phyloP scores from a whole-genome alignment of 2,329 filamentous ascomycete species.

The Dendrostoma leiphaemia region DNA sequence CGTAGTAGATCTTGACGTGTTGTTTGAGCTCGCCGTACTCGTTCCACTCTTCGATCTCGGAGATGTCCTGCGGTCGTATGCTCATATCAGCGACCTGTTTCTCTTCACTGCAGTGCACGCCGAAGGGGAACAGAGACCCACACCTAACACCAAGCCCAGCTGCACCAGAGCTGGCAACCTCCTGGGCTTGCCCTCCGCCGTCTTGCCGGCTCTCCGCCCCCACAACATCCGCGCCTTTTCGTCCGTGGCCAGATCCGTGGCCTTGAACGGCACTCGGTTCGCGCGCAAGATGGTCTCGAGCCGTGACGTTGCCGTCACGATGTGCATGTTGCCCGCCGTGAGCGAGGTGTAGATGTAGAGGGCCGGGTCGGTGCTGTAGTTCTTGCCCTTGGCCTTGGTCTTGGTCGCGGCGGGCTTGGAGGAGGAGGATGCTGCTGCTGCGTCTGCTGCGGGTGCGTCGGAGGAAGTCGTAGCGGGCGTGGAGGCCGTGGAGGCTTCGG shows the following conservation, averaged over 20 bases:
- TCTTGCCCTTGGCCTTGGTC: constrained; percentile 26
- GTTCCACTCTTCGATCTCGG: constrained; percentile 98
- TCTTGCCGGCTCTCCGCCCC: constrained; percentile 78
- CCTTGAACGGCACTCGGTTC: constrained; percentile 91
- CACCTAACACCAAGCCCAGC: constrained; percentile 79
- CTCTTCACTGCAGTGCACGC: background rate
- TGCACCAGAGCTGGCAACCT: constrained; percentile 90
- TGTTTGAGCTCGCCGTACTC: constrained; percentile 94
- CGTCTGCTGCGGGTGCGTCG: background rate
- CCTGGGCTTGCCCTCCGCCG: constrained; percentile 56
- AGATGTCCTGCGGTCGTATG: constrained; percentile 65
- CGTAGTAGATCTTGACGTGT: constrained; percentile 70
- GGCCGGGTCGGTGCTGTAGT: constrained; percentile 61
- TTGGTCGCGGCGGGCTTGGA: constrained; percentile 8
- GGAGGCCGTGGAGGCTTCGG: background rate
- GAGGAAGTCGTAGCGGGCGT: too few relatives aligned
- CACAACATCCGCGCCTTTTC: constrained; percentile 86
- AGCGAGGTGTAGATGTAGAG: constrained; percentile 96
- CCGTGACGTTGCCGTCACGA: constrained; percentile 91
- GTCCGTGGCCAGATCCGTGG: constrained; percentile 87
- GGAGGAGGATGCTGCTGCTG: background rate
- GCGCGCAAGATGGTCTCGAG: constrained; percentile 95
- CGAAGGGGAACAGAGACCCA: constrained; percentile 46
- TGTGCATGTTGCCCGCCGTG: constrained; percentile 92
- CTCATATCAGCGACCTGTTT: background rate